Evolutionary conservation across 1,284 basidiomycete species (phyloP).

Genomic region (Ustilago loliicola): DNA sequence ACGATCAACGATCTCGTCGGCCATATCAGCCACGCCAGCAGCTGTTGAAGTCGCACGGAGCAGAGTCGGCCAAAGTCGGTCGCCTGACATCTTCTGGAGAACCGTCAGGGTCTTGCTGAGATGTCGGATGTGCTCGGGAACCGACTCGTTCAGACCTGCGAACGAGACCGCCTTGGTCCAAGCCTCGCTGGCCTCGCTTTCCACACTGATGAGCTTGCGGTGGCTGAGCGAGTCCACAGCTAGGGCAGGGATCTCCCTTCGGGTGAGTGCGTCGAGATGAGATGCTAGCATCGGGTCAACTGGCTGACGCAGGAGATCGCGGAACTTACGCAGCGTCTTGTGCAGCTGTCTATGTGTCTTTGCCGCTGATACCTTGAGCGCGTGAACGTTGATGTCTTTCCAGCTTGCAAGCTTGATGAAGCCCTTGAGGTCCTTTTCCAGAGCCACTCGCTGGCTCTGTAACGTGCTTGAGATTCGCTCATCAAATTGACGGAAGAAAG

Average conservation of each 20-base stretch:
- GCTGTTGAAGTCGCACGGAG: constrained; percentile 17
- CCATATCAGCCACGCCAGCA: constrained; percentile 76
- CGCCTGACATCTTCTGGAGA: constrained; percentile 42
- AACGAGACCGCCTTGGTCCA: constrained; percentile 27
- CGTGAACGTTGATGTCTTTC: constrained; percentile 97
- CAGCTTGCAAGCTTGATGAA: constrained; percentile 97
- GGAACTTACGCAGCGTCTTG: constrained; percentile 90
- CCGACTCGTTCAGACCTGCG: constrained; percentile 21
- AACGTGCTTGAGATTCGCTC: constrained; percentile 75
- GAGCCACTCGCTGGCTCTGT: constrained; percentile 75
- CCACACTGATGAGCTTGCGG: constrained; percentile 6
- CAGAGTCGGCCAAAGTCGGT: constrained; percentile 47
- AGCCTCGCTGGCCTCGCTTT: constrained; percentile 24
- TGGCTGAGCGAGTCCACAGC: constrained; percentile 24
- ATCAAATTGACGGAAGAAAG: constrained; percentile 79
- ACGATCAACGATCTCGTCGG: constrained; percentile 81
- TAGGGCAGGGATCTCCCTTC: constrained; percentile 48
- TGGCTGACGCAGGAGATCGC: constrained; percentile 86
- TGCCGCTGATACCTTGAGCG: constrained; percentile 90
- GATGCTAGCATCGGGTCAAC: constrained; percentile 69
- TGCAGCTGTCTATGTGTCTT: constrained; percentile 92
- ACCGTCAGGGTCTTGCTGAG: constrained; percentile 52
- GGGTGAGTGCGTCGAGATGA: constrained; percentile 43
- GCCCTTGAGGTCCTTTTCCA: constrained; percentile 86
- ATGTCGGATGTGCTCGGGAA: constrained; percentile 48